Base-by-base conservation (phyloP, 768 basidiomycete genomes). In the Cystobasidium onofrii region DNA sequence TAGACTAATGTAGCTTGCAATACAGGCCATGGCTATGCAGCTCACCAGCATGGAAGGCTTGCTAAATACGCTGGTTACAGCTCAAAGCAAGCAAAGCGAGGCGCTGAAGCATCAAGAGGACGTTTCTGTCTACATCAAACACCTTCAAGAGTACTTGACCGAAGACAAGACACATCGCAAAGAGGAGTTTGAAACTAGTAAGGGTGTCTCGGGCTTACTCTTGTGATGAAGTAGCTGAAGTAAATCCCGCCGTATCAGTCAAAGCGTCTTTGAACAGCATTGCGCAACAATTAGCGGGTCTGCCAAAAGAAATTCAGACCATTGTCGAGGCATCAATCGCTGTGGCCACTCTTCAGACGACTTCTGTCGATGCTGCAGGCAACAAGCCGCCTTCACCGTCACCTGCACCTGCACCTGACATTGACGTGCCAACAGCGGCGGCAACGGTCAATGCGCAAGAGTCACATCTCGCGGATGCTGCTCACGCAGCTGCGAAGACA, bases 181-280 rank as follows among this genome's bases (percentile, higher is more conserved):
- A 36, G 54, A 71, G 13, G 69, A 71, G 29, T 71, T 71, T 29
- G 55, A 60, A 1, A 71, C 52, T 13, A 60, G 69, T 71, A 34
- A 50, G 46, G 9, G 20, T 60, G 50, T 36, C n/a, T 20, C 12
- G 7, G 33, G 4, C 18, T 31, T 50, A n/a, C 29, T 34, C 43
- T 23, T 13, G 23, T 9, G 34, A 20, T 39, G 57, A 61, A 17
- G 31, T 7, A n/a, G 54, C 33, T 71, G 54, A 55, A 31, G 23
- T 34, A 6, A n/a, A 15, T 34, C 20, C 66, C 31, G 33, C 17
- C 41, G 10, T 43, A 7, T 4, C 54, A 71, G 69, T 71, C 44
- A 61, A 36, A n/a, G 31, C 52, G 7, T 52, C 69, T 20, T 36
- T 71, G 31, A 27, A 27, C 6, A 43, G 34, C 27, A 71, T 71